A percentile compares a stretch with the other conserved stretches of the same genome.
Evolutionary conservation across 345 rosid species (phyloP).

Genomic region (Syzygium aromaticum): DNA sequence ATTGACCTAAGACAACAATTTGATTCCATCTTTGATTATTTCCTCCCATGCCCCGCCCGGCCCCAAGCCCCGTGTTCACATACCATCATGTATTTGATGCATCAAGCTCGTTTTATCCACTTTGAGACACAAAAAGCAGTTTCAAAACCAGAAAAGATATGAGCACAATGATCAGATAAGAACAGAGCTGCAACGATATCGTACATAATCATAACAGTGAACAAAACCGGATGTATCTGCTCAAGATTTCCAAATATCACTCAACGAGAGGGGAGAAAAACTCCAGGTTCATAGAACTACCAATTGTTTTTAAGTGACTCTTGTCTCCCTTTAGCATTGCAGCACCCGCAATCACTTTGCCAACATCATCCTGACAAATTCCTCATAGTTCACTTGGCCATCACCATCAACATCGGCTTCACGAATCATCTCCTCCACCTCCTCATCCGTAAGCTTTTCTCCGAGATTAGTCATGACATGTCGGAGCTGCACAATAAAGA

Average conservation of each 20-base stretch:
- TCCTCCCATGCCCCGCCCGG: neutral
- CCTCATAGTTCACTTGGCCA: constrained; percentile 42
- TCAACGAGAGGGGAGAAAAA: neutral
- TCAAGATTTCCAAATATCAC: neutral
- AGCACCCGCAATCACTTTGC: constrained; percentile 12
- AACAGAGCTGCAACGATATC: neutral
- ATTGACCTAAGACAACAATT: neutral
- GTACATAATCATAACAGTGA: neutral
- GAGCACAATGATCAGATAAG: neutral
- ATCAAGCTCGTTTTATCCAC: neutral
- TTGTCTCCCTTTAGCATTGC: neutral
- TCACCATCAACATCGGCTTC: constrained; percentile 43
- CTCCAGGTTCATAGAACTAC: neutral
- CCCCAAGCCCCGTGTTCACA: neutral
- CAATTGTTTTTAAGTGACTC: neutral
- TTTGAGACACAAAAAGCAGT: neutral
- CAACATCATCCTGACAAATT: constrained; percentile 36
- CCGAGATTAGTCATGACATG: constrained; percentile 43
- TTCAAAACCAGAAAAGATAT: neutral
- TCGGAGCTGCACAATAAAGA: constrained; percentile 22
- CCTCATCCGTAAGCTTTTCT: constrained; percentile 41
- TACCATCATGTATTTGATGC: neutral
- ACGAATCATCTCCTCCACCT: constrained; percentile 42
- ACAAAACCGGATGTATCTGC: neutral
- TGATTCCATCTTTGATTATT: neutral